Conservation (phyloP, 148 eudicot genomes). For the Rhododendron molle region DNA sequence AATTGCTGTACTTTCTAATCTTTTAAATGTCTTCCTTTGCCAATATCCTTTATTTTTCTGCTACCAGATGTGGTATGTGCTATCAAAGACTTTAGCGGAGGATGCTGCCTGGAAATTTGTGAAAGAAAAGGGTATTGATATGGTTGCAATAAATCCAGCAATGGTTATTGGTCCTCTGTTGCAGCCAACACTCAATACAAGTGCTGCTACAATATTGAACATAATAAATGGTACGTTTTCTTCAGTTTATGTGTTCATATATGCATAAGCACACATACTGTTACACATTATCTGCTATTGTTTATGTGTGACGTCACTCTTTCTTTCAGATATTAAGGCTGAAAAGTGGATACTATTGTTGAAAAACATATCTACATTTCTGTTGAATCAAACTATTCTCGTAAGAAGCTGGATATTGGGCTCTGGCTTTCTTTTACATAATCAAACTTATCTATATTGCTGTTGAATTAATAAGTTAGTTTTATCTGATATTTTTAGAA, state of each 20-base stretch:
- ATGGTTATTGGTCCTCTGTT: constrained; percentile 36
- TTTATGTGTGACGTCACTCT: neutral
- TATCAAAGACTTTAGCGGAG: constrained; percentile 24
- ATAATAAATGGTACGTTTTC: constrained; percentile 20
- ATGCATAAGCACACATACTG: neutral
- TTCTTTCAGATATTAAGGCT: neutral
- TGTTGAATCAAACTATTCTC: neutral
- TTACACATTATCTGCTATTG: neutral
- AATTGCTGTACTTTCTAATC: neutral
- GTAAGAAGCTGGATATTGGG: neutral
- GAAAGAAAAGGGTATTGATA: constrained; percentile 13
- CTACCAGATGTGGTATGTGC: constrained; percentile 16
- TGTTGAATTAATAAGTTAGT: neutral
- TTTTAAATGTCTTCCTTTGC: neutral
- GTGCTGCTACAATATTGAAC: constrained; percentile 19
- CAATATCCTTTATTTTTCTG: neutral
- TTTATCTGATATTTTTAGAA: neutral
- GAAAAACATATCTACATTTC: neutral
- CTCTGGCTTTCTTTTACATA: neutral
- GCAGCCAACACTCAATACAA: constrained; percentile 30
- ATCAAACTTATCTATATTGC: neutral
- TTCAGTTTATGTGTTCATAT: neutral
- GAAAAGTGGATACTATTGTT: neutral
- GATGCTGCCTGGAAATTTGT: constrained; percentile 21
- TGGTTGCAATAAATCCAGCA: constrained; percentile 25